phyloP scores from a whole-genome alignment of 306 rosid species.

The Castanea mollissima region DNA sequence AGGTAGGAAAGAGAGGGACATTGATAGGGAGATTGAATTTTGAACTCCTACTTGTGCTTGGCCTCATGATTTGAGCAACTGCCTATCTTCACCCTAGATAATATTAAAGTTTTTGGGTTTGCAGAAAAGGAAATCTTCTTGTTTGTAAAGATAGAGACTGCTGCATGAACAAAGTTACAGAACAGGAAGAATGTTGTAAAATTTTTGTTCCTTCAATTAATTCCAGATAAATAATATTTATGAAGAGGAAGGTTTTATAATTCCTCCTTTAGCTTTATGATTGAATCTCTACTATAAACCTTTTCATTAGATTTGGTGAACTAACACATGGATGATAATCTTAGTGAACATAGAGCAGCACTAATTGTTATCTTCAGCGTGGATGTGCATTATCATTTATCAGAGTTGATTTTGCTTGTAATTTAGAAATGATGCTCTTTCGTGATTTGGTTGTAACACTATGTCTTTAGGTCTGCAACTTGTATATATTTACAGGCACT shows the following conservation, averaged over 20 bases:
- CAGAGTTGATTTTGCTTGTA: constrained; percentile 5
- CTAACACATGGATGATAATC: neutral
- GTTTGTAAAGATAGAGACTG: constrained; percentile 38
- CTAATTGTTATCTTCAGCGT: neutral
- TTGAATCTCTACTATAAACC: constrained; percentile 5
- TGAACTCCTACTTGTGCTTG: constrained; percentile 31
- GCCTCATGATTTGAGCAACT: constrained; percentile 35
- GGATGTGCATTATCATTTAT: neutral
- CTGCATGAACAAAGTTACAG: constrained; percentile 24
- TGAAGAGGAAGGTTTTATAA: constrained; percentile 56
- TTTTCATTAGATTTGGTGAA: neutral
- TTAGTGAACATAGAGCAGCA: neutral
- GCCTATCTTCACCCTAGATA: constrained; percentile 34
- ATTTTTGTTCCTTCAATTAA: constrained; percentile 42
- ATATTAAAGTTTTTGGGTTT: constrained; percentile 43
- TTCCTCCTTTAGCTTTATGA: constrained; percentile 41
- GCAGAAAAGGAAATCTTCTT: constrained; percentile 38
- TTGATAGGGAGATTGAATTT: constrained; percentile 37
- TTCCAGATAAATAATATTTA: constrained; percentile 50
- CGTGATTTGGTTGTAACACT: neutral
- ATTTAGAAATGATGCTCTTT: neutral
- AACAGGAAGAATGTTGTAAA: constrained; percentile 42
- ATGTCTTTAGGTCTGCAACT: neutral
- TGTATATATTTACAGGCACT: neutral
- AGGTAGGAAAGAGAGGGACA: constrained; percentile 33